A percentile compares a stretch with the other conserved stretches of the same genome.
Evolutionary conservation across 2,329 filamentous ascomycete species (phyloP).

Genomic region (Lachnellula willkommii): DNA sequence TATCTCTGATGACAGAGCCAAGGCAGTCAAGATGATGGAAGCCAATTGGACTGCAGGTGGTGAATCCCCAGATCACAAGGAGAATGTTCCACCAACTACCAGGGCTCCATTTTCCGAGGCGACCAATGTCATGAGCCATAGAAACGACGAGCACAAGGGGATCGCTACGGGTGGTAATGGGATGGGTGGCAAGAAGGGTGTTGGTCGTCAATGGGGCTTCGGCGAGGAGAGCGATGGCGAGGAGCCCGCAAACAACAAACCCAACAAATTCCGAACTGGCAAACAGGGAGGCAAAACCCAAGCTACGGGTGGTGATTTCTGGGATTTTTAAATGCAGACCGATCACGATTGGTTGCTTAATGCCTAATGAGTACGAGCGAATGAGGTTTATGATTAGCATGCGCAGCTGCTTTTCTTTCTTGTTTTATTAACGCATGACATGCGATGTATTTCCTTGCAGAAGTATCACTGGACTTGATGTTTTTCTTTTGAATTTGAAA

Average conservation of each 20-base stretch:
- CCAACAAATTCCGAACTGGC: conserved; percentile 23
- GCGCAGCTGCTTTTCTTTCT: neutral
- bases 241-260: conserved; percentile 31
- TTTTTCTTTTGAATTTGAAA: neutral
- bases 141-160: conserved; percentile 21
- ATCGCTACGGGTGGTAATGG: conserved; percentile 26
- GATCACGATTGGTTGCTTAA: conserved; percentile 15
- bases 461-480: neutral
- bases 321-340: conserved; percentile 31
- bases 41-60: conserved; percentile 55
- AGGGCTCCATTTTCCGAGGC: conserved; percentile 28
- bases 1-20: conserved; percentile 55
- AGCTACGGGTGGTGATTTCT: conserved; percentile 32
- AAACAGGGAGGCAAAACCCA: conserved; percentile 25
- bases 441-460: conserved; percentile 6
- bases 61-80: conserved; percentile 48
- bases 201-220: conserved; percentile 47
- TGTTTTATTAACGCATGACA: conserved; percentile 2
- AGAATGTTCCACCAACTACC: conserved; percentile 27
- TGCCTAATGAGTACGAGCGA: conserved; percentile 18
- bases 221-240: conserved; percentile 46
- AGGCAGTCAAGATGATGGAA: conserved; percentile 70
- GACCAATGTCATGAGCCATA: conserved; percentile 21
- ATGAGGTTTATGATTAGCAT: conserved; percentile 15
- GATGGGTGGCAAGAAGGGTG: conserved; percentile 27